phyloP scores from a whole-genome alignment of 345 rosid genomes.

The Eucalyptus sp. region DNA sequence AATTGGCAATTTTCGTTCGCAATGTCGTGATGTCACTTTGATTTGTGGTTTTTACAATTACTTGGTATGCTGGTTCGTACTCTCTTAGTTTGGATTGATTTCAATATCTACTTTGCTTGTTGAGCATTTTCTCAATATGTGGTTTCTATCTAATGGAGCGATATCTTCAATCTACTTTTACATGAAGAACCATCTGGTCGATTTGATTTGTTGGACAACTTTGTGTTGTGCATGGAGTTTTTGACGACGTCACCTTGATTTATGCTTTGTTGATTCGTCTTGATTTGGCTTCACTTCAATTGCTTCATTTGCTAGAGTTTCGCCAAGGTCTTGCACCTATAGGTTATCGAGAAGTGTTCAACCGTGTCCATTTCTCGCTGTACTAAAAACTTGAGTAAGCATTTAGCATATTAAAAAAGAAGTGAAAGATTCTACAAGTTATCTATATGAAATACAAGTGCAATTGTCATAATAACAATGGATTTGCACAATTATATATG shows the following conservation, averaged over 20 bases:
- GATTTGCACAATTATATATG: background rate
- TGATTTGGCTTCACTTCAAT: background rate
- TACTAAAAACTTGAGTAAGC: background rate
- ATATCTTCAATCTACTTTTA: background rate
- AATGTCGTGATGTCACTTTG: background rate
- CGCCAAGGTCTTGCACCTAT: background rate
- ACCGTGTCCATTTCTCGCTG: fast-evolving
- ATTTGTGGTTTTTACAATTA: background rate
- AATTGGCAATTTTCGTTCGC: background rate
- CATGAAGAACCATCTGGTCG: background rate
- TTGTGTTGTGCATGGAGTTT: background rate
- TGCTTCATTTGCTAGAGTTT: background rate
- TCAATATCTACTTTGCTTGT: background rate
- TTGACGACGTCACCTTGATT: background rate
- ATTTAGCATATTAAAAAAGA: background rate
- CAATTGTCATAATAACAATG: background rate
- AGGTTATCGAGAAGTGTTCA: too few relatives aligned
- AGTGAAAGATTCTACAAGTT: background rate
- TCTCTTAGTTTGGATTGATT: background rate
- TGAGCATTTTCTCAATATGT: background rate
- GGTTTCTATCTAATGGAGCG: fast-evolving
- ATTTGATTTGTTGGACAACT: background rate
- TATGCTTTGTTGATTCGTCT: background rate
- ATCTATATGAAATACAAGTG: fast-evolving
- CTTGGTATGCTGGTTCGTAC: background rate